Conservation (phyloP, 108 stramenopile species). For the Aurantiochytrium sp. region DNA sequence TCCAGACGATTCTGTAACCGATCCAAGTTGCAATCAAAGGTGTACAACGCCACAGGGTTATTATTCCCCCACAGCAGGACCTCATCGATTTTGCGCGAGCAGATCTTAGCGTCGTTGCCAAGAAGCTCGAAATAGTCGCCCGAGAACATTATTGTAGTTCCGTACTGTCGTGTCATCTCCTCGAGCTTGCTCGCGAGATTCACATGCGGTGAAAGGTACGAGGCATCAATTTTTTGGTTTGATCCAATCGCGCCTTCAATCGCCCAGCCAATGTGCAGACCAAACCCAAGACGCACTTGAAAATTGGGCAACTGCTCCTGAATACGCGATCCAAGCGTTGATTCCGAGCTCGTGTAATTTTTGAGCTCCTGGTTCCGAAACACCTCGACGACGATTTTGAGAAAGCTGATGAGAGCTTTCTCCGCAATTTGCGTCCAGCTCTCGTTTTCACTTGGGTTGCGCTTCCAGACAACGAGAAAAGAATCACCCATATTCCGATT, state of each 20-base stretch:
- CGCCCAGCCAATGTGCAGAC: constrained; percentile 67
- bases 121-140: constrained; percentile 51
- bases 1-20: not conserved
- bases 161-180: constrained; percentile 56
- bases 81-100: constrained; percentile 6
- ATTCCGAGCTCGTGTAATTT: not conserved
- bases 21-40: not conserved
- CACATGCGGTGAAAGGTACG: constrained; percentile 64
- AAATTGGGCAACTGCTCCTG: constrained; percentile 16
- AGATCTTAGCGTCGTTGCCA: not conserved
- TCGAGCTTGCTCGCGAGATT: constrained; percentile 58
- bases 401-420: constrained; percentile 15
- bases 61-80: not conserved
- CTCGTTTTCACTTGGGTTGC: constrained; percentile 33
- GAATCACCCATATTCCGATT: constrained; percentile 89
- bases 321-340: not conserved
- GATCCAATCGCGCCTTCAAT: constrained; percentile 68
- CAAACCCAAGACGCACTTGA: constrained; percentile 58
- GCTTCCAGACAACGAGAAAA: constrained; percentile 88
- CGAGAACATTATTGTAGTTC: constrained; percentile 53
- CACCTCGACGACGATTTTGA: constrained; percentile 5
- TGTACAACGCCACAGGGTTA: not conserved
- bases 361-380: not conserved
- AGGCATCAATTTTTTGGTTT: constrained; percentile 63
- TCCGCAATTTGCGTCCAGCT: not conserved